phyloP scores from a whole-genome alignment of 176 grass and related monocot genomes.

The Thalia dealbata region DNA sequence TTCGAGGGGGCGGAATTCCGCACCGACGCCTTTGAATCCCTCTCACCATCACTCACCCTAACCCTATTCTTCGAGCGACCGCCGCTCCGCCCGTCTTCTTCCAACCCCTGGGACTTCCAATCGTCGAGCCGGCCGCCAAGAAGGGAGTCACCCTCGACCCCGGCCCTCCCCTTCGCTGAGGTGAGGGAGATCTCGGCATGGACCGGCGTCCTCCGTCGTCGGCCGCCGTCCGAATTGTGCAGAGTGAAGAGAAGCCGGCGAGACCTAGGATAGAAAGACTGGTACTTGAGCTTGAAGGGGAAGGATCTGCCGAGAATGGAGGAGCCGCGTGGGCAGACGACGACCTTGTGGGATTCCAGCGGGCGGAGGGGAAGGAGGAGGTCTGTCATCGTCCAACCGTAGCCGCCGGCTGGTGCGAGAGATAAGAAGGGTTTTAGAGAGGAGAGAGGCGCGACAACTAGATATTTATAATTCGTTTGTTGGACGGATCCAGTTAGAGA shows the following conservation, averaged over 20 bases:
- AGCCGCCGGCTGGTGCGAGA: not conserved
- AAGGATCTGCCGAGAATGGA: conserved; percentile 39
- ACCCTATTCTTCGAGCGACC: not conserved
- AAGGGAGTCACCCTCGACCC: not conserved
- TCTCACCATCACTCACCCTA: not conserved
- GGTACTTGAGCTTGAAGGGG: conserved; percentile 33
- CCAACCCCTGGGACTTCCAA: not conserved
- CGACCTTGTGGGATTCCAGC: not conserved
- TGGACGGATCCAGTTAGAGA: too few relatives aligned
- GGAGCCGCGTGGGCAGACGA: conserved; percentile 7
- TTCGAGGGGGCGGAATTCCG: not conserved
- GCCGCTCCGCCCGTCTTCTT: not conserved
- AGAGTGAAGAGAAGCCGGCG: not conserved
- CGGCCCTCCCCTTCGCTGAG: not conserved
- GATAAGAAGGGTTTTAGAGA: not conserved
- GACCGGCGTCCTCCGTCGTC: not conserved
- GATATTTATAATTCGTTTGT: too few relatives aligned
- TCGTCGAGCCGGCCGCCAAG: not conserved
- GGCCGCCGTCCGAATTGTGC: not conserved
- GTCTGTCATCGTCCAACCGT: conserved; percentile 26
- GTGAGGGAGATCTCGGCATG: not conserved
- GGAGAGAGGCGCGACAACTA: not conserved
- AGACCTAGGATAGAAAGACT: conserved; percentile 18
- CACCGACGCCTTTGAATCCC: not conserved
- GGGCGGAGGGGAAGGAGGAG: conserved; percentile 36